These are phyloP conservation scores for Phytophthora pini DNA, from an alignment of 352 stramenopile species.

Conservation along the genomic window DNA sequence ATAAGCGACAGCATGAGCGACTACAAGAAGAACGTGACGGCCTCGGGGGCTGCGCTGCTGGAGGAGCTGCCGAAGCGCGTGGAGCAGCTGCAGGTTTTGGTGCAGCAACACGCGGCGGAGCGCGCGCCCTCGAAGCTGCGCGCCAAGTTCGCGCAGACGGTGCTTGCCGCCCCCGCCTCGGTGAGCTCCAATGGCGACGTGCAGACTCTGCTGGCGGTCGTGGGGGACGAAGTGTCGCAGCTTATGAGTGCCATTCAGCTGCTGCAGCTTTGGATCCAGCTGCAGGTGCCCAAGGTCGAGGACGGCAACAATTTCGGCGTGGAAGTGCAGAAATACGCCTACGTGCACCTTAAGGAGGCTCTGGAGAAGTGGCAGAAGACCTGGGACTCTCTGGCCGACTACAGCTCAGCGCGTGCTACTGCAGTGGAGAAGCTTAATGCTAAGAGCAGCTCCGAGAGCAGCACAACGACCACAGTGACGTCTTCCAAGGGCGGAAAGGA, in stretches of 20 bases:
- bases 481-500: constrained; percentile 69
- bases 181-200: constrained; percentile 54
- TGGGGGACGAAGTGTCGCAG: constrained; percentile 64
- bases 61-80: constrained; percentile 56
- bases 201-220: constrained; percentile 43
- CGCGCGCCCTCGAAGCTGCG: constrained; percentile 50
- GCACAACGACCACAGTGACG: constrained; percentile 63
- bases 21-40: constrained; percentile 53
- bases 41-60: constrained; percentile 51
- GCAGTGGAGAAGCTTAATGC: constrained; percentile 78
- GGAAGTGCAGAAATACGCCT: constrained; percentile 84
- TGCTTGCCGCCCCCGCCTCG: constrained; percentile 36
- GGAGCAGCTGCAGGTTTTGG: constrained; percentile 48
- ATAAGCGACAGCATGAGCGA: constrained; percentile 49
- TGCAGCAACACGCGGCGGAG: constrained; percentile 54
- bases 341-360: constrained; percentile 71
- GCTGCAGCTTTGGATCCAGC: constrained; percentile 77
- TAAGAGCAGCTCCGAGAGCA: constrained; percentile 68
- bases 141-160: constrained; percentile 41
- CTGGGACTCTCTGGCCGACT: constrained; percentile 78
- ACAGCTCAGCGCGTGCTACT: constrained; percentile 65
- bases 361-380: constrained; percentile 76
- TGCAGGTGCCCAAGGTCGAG: constrained; percentile 77
- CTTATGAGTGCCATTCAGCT: constrained; percentile 53
- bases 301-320: constrained; percentile 92